These are phyloP conservation scores for Peronosclerospora sorghi DNA, from an alignment of 352 stramenopile species.

Conservation along the genomic window DNA sequence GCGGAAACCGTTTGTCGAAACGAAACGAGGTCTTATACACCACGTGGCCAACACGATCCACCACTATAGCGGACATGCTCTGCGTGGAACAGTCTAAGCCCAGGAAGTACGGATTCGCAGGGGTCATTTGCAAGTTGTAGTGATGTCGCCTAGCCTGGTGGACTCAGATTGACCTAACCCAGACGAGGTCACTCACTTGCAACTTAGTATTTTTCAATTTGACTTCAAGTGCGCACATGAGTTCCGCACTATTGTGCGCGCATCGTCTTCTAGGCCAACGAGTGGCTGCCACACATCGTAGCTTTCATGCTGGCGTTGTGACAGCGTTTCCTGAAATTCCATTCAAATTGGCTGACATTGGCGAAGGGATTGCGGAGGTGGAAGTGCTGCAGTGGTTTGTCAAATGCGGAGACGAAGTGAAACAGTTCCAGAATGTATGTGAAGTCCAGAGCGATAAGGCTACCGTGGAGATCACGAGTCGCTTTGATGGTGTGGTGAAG, in stretches of 20 bases:
- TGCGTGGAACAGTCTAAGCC: conserved; percentile 83
- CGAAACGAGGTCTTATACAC: no score
- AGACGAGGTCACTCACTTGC: conserved; percentile 4
- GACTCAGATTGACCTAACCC: conserved; percentile 16
- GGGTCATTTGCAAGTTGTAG: conserved; percentile 13
- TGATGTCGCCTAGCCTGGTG: neutral
- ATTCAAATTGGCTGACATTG: conserved; percentile 94
- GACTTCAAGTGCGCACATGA: conserved; percentile 7
- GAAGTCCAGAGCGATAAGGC: conserved; percentile 97
- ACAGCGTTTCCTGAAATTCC: conserved; percentile 58
- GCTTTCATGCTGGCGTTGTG: conserved; percentile 38
- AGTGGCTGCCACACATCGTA: conserved; percentile 8
- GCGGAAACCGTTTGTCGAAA: no score
- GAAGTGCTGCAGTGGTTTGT: conserved; percentile 98
- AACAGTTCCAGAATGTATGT: conserved; percentile 96
- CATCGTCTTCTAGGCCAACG: no score
- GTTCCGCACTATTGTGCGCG: conserved; percentile 4
- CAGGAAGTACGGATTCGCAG: no score
- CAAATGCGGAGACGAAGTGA: conserved; percentile 80
- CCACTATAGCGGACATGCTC: conserved; percentile 68
- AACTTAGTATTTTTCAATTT: conserved; percentile 9
- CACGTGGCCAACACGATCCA: conserved; percentile 25
- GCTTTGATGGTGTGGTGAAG: conserved; percentile 92
- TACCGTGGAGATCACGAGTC: conserved; percentile 96
- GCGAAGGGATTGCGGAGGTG: conserved; percentile 97